Base-by-base conservation (phyloP, 371 early-diverging fungal species). In the Choanephora cucurbitarum region DNA sequence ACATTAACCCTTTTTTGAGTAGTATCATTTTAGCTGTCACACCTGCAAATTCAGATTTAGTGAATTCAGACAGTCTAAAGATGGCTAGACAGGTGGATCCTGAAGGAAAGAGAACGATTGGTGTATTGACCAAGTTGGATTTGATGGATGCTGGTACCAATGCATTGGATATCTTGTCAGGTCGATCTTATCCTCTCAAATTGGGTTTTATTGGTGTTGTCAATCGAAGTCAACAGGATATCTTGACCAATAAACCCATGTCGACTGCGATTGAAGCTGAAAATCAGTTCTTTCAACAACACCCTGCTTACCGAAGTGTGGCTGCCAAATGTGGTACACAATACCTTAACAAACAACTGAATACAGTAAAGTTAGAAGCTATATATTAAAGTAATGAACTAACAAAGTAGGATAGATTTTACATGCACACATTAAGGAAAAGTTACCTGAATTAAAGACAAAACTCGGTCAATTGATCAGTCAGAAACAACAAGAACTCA, bases 131-230 rank as follows among this genome's bases (percentile, higher is more conserved):
- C 40, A 96, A 96, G 72, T 74, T 95, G 46, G 97, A 96, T 77
- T 69, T 96, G 56, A 95, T 96, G 95, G 97, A 96, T 69, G 85
- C 85, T 32, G 95, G 95, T 32, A 94, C 94, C 23, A 90, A 94
- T 73, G 91, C 93, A 24, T 67, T 92, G 48, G 92, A 94, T 57
- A 84, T 94, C 17, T 79, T 96, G 42, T 84, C 89, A 28, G 92
- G 92, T 19, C 83, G 89, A 44, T 81, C 87, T 0, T 87, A 88
- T 37, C 90, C 88, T 11, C 70, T 95, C 39, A 90, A 88, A 44
- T 76, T 95, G 22, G 97, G 97, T 10, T 96, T 91, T 73, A 85
- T 94, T 57, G 94, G 93, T 46, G 87, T 93, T 3, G 89, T 95
- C 24, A 93, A 93, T 69, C 84, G 95, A 56, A 88, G 90, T 67